phyloP scores from a whole-genome alignment of 805 yeast species.

The Wickerhamiella hasegawae region DNA sequence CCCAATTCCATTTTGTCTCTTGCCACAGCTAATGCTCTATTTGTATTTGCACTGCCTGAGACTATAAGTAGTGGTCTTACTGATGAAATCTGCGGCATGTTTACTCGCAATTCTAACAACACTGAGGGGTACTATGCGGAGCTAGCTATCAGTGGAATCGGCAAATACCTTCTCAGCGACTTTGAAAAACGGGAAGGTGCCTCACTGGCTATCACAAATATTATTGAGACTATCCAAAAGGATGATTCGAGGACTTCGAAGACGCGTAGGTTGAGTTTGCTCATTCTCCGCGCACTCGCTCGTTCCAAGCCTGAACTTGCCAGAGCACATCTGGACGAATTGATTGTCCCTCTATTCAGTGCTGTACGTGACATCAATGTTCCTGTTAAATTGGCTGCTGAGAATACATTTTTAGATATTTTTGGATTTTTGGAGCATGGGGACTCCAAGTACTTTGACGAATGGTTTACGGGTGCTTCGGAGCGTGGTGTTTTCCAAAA shows the following conservation, averaged over 20 bases:
- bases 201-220: slow-evolving; percentile 24
- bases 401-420: slow-evolving; percentile 64
- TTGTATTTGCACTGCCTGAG: slow-evolving; percentile 10
- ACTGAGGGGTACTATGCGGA: too few species aligned
- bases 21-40: slow-evolving; percentile 17
- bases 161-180: slow-evolving; percentile 48
- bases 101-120: too few species aligned
- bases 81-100: too few species aligned
- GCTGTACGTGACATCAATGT: slow-evolving; percentile 78
- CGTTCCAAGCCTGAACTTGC: slow-evolving; percentile 40
- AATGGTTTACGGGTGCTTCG: slow-evolving; percentile 38
- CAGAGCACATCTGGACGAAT: slow-evolving; percentile 33
- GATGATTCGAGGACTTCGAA: slow-evolving; percentile 55
- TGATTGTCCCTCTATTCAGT: slow-evolving; percentile 62
- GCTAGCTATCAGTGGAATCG: slow-evolving; percentile 56
- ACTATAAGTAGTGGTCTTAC: too few species aligned
- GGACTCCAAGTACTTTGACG: slow-evolving; percentile 33
- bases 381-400: slow-evolving; percentile 89
- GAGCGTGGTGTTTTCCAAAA: slow-evolving; percentile 18
- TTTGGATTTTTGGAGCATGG: slow-evolving; percentile 52
- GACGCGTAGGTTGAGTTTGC: slow-evolving; percentile 63
- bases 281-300: slow-evolving; percentile 58
- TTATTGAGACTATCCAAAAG: slow-evolving; percentile 35
- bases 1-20: slow-evolving; percentile 9
- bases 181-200: too few species aligned